Base-by-base conservation (phyloP, 2,329 filamentous ascomycete species). In the Dactylonectria estremocensis region DNA sequence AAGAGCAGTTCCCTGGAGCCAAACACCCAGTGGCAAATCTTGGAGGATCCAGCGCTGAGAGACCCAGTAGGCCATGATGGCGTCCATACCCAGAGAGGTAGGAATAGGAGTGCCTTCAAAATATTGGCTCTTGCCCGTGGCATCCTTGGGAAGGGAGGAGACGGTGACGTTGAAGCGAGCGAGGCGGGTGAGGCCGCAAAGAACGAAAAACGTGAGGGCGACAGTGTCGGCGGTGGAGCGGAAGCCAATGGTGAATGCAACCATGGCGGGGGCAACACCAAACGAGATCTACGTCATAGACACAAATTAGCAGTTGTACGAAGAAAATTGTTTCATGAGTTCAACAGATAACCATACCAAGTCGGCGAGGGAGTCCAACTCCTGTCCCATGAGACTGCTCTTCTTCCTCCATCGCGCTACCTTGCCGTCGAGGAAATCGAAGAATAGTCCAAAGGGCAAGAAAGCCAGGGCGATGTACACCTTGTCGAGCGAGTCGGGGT, bases 111-210 rank as follows among this genome's bases (percentile, higher is more conserved):
- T 97, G 75, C 96, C 96, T 83, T 99, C 96, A 75, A 99, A 99
- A 84, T 97, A 99, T 78, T 93, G 89, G 67, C 93, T 94, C 85
- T 99, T 99, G 74, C 96, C 96, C 0, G 89, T 90, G 55, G 91
- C 92, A 80, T 99, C 96, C 83, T 98, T 98, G 69, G 96, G 96
- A 13, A 99, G 89, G 74, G 92, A 91, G 40, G 91, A 88, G 43
- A 96, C 95, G 11, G 96, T 98, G 58, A 99, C 96, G 81, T 99
- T 99, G 90, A 99, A 99, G 72, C 96, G 93, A 52, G 96, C 96
- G 11, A 99, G 90, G 56, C 96, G 92, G 3, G 95, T 97, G 53
- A 99, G 90, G 64, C 96, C 96, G 82, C 94, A 97, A 58, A 99
- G 92, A 50, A 98, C 95, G 82, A 98, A 99, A 83, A 95, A 94